Evolutionary conservation across 2,329 filamentous ascomycete genomes (phyloP).

Genomic region (Diaporthe citriasiana): DNA sequence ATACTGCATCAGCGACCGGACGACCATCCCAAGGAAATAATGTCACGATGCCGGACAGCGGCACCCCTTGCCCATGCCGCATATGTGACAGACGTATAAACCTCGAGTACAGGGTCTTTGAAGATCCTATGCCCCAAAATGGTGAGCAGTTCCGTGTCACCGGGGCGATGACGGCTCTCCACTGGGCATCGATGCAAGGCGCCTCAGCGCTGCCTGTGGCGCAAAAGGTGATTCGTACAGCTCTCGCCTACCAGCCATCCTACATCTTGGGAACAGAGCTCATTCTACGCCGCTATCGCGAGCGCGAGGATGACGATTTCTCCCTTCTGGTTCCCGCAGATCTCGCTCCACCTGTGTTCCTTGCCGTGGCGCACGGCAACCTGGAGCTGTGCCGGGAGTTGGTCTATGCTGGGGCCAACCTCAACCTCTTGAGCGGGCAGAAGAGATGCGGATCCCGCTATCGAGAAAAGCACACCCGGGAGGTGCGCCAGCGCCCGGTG

Average conservation of each 20-base stretch:
- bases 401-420: background rate
- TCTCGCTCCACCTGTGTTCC: background rate
- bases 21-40: background rate
- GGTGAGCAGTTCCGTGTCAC: too few species aligned
- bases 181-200: background rate
- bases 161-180: background rate
- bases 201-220: background rate
- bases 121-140: accelerated
- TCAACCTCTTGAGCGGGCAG: background rate
- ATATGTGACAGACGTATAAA: background rate
- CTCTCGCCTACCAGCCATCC: background rate
- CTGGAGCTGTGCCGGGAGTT: background rate
- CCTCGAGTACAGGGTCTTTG: background rate
- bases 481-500: too few species aligned
- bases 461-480: too few species aligned
- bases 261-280: background rate
- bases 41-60: too few species aligned
- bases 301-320: accelerated
- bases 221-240: background rate
- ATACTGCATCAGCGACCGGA: background rate
- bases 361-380: background rate
- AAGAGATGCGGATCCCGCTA: too few species aligned
- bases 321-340: background rate
- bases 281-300: background rate
- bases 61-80: too few species aligned